Evolutionary conservation across 1,139 yeast species (phyloP), one percentile per base, ranked within the genome.

Genomic region (Kurtzmaniella quercitrusa): DNA sequence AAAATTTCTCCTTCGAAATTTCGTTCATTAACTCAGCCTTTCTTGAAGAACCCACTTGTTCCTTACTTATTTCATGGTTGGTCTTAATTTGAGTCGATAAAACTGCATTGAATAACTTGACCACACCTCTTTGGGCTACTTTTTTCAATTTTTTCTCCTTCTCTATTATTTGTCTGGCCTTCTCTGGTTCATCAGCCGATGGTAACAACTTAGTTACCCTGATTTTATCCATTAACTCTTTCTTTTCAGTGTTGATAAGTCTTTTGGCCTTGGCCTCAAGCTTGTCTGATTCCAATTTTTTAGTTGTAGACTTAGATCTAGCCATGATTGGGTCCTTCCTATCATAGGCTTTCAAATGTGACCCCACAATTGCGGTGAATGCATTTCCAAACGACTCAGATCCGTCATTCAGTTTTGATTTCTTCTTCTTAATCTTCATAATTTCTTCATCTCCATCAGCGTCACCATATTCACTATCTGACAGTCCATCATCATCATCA

Each of bases 41-140:
- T 47, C 68, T 63, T 16, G 64, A 58, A 18, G 70, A 69, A 45
- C 71, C 63, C 43, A 63, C 56, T 30, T 63, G 62, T 38, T 71
- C 77, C 15, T 64, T 60, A 16, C 66, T 63, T 2, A 69, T 46
- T 40, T 70, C 76, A 42, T 67, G 68, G 36, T 48, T 59, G 14
- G 91, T 80, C 50, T 71, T 76, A 19, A 80, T 73, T 63, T 94
- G 98, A 1, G 96, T 85, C 35, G 88, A 77, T 55, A 89, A 74
- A 26, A 93, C 84, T 2, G 97, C 98, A 60, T 93, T 93, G 64
- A 93, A 89, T 47, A 93, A 72, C 55, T 85, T 81, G 16, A 93
- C 95, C 15, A 89, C 98, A 68, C 98, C 99, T 55, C 84, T 77
- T 64, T 93, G 97, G 0, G 98, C 98, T 28, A 82, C 76, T 59